phyloP scores from a whole-genome alignment of 805 yeast genomes.

The Metschnikowia bowlesiae region DNA sequence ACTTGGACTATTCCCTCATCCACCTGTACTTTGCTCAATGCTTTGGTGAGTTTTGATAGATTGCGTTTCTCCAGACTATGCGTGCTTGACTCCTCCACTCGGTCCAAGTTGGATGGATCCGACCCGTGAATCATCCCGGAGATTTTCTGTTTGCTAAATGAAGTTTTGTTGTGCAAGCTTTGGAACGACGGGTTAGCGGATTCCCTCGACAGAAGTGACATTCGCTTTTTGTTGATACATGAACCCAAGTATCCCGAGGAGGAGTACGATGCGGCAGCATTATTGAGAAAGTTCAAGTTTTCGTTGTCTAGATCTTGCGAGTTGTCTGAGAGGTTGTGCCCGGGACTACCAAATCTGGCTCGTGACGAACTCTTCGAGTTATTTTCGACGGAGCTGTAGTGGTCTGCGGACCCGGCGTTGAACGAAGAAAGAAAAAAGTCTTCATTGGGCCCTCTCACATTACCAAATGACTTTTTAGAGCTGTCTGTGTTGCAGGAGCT shows the following conservation, averaged over 20 bases:
- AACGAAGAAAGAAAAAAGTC: background rate
- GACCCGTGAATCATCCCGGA: background rate
- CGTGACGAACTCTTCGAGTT: background rate
- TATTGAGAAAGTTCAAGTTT: constrained; percentile 22
- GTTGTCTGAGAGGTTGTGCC: background rate
- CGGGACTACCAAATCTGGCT: background rate
- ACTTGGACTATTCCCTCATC: constrained; percentile 1
- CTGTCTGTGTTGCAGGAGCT: constrained; percentile 1
- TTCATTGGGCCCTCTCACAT: constrained; percentile 4
- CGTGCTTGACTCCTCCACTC: constrained; percentile 16
- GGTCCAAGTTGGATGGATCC: constrained; percentile 8
- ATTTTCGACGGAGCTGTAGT: background rate
- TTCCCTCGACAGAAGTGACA: constrained; percentile 9
- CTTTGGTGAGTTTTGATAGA: constrained; percentile 25
- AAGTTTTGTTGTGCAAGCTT: constrained; percentile 4
- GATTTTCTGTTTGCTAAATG: background rate
- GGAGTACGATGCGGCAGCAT: constrained; percentile 14
- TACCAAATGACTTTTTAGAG: background rate
- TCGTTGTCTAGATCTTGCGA: constrained; percentile 34
- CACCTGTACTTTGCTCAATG: constrained; percentile 14
- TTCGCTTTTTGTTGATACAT: background rate
- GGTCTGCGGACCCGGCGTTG: background rate
- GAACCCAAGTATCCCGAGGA: constrained; percentile 8
- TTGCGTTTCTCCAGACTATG: constrained; percentile 10
- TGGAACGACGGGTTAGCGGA: constrained; percentile 7